Evolutionary conservation across 371 early-diverging fungal genomes (phyloP), one percentile per base, ranked within the genome.

Genomic region (Rhizopus arrhizus): DNA sequence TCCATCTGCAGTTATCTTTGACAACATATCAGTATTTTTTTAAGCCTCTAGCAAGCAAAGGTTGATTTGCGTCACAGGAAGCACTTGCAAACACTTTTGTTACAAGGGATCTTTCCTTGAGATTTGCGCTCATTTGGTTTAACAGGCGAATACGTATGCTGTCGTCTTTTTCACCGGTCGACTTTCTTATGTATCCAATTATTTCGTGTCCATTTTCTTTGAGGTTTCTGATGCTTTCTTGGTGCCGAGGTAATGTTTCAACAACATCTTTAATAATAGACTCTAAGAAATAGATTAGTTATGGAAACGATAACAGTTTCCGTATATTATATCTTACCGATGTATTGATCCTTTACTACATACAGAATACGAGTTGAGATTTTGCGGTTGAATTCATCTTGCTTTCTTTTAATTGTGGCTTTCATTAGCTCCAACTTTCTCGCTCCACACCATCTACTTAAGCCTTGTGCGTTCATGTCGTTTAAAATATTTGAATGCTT

Each of bases 311-410:
- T 57, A 57, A 53, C 63, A 62, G 4, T 31, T 57, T 62, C 38
- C 58, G 41, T 52, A 62, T 62, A 53, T 51, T 62, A 58, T 64
- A 64, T 64, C 58, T 64, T 58, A 64, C 54, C 29, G 64, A 64
- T 58, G 58, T 58, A 58, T 47, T 58, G 41, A 58, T 58, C 58
- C 54, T 64, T 63, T 47, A 53, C 47, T 53, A 63, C 43, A 47
- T 58, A 47, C 47, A 58, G 58, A 47, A 46, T 53, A 43, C 53
- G 47, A 41, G 50, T 55, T 56, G 62, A 56, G 52, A 62, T 51
- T 56, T 62, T 62, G 62, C 56, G 45, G 43, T 56, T 56, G 56
- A 51, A 43, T 50, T 56, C 62, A 43, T 62, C 56, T 43, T 56
- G 48, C 55, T 54, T 61, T 61, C 61, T 49, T 61, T 55, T 55